A percentile compares a stretch with the other conserved stretches of the same genome.
Evolutionary conservation across 441 rosid species (phyloP).

Genomic region (Hura crepitans): DNA sequence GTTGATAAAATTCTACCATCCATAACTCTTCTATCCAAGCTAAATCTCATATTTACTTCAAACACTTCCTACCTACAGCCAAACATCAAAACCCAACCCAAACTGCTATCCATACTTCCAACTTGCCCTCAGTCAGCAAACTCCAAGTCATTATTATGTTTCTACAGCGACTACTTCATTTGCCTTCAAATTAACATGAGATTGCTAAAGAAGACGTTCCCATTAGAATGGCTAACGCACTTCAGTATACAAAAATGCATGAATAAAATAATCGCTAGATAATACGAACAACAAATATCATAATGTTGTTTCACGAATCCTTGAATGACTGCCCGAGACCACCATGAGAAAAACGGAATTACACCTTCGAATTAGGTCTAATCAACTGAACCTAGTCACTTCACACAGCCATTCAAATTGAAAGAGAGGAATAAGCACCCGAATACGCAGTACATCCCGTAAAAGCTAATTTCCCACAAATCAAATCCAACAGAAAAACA

Average conservation of each 20-base stretch:
- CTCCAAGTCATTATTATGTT: neutral
- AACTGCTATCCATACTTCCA: neutral
- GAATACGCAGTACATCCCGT: too few species aligned
- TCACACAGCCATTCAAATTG: neutral
- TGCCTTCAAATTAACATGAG: too few species aligned
- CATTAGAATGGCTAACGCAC: neutral
- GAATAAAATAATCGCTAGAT: too few species aligned
- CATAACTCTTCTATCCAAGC: too few species aligned
- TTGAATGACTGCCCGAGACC: too few species aligned
- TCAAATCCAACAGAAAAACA: too few species aligned
- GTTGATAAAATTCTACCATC: neutral
- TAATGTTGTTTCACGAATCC: neutral
- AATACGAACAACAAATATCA: too few species aligned
- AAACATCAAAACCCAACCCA: slow-evolving; percentile 2
- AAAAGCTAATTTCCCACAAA: too few species aligned
- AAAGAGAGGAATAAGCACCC: neutral
- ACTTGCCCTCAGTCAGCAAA: neutral
- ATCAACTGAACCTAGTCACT: neutral
- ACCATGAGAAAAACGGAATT: too few species aligned
- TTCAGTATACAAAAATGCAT: neutral
- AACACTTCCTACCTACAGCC: neutral
- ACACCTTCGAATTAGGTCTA: neutral
- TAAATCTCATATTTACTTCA: too few species aligned
- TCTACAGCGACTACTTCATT: too few species aligned
- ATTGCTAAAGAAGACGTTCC: neutral